Percentiles rank a stretch among this genome's conserved stretches.
These are phyloP conservation scores for Penicillium coffeae DNA, from an alignment of 495 filamentous ascomycete genomes.

Conservation along the genomic window DNA sequence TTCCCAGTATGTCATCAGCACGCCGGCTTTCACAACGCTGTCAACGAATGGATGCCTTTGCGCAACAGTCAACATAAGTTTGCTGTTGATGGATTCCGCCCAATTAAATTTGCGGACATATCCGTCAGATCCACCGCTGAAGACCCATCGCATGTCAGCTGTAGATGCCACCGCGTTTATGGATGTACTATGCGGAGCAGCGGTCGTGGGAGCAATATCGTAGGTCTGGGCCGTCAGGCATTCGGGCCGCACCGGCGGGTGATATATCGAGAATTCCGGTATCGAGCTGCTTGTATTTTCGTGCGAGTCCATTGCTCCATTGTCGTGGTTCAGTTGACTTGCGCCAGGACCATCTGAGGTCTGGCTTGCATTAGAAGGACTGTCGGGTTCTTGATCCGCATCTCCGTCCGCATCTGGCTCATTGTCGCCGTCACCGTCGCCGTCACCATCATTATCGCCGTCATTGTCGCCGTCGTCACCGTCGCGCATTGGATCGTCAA, in stretches of 20 bases:
- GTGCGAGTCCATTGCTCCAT: conserved; percentile 30
- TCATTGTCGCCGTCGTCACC: conserved; percentile 56
- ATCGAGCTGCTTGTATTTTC: conserved; percentile 27
- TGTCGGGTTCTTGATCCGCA: conserved; percentile 57
- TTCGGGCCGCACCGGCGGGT: conserved; percentile 72
- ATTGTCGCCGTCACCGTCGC: conserved; percentile 42
- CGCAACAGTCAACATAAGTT: conserved; percentile 88
- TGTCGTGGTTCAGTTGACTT: conserved; percentile 39
- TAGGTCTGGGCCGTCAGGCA: conserved; percentile 79
- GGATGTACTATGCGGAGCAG: conserved; percentile 90
- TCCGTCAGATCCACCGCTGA: conserved; percentile 89
- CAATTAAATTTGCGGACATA: conserved; percentile 96
- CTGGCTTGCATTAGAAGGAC: conserved; percentile 46
- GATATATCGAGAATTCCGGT: conserved; percentile 38
- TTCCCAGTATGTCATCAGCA: conserved; percentile 95
- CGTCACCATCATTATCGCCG: conserved; percentile 63
- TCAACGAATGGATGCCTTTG: conserved; percentile 97
- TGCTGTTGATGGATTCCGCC: conserved; percentile 90
- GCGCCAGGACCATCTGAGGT: conserved; percentile 38
- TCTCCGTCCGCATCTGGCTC: conserved; percentile 45
- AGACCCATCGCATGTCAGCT: conserved; percentile 92
- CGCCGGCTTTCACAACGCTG: conserved; percentile 89
- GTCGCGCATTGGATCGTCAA: conserved; percentile 65
- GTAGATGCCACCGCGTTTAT: conserved; percentile 92
- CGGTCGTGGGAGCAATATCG: conserved; percentile 96